Evolutionary conservation across 78 protist genomes (phyloP).

Genomic region (Isochrysis galbana): DNA sequence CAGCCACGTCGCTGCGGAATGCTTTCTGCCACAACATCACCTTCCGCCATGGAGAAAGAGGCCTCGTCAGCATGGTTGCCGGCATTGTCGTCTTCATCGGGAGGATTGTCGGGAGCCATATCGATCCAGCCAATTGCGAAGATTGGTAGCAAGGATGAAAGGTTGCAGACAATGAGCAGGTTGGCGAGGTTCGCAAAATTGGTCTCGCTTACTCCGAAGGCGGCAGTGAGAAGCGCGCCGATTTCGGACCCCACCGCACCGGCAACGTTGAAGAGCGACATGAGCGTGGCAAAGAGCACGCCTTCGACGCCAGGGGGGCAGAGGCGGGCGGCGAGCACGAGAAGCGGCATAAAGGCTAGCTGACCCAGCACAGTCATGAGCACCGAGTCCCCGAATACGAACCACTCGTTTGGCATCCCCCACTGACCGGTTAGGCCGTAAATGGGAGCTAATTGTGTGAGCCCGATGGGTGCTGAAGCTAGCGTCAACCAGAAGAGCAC

Average conservation of each 20-base stretch:
- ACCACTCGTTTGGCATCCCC: not conserved
- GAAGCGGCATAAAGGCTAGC: not conserved
- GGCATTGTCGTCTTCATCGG: too few relatives aligned
- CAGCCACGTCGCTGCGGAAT: too few relatives aligned
- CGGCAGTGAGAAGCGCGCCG: conserved; percentile 12
- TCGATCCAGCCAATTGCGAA: not conserved
- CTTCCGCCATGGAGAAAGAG: too few relatives aligned
- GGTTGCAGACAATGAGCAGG: not conserved
- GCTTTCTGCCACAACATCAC: too few relatives aligned
- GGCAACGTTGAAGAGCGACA: not conserved
- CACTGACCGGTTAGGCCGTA: not conserved
- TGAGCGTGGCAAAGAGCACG: not conserved
- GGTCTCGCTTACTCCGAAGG: not conserved
- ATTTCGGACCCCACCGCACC: not conserved
- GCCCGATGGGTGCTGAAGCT: not conserved
- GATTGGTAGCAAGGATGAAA: not conserved
- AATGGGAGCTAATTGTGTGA: not conserved
- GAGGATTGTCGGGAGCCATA: too few relatives aligned
- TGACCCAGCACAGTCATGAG: not conserved
- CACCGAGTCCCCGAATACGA: not conserved
- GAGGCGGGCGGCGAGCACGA: conserved; percentile 23
- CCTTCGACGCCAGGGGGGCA: conserved; percentile 33
- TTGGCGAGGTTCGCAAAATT: not conserved
- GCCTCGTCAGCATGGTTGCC: too few relatives aligned
- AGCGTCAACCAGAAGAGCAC: not conserved